Evolutionary conservation across 164 flowering plant genomes (phyloP), one percentile per base, ranked within the genome.

Genomic region (Piper longum): DNA sequence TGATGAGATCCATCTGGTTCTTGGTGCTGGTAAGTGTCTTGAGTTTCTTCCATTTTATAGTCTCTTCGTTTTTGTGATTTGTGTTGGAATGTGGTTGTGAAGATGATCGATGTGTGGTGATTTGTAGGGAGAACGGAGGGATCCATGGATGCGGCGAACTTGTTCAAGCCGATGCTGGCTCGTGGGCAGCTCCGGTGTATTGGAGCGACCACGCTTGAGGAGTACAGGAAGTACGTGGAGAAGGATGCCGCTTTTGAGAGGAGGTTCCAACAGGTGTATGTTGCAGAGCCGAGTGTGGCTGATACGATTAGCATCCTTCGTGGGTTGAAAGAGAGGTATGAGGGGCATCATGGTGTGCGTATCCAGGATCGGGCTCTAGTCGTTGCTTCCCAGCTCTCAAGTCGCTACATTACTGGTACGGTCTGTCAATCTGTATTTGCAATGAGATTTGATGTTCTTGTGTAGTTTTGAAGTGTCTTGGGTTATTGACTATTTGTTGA

Each of bases 191-290:
- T 89, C 5, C 67, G 89, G 57, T 87, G 96, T 70, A 85, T 89
- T 62, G 96, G 96, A 41, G 96, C 96, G 0, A 89, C 90, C 3
- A 89, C 96, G 1, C 78, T 87, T 0, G 89, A 84, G 59, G 91
- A 89, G 71, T 89, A 89, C 60, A 79, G 95, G 69, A 89, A 87
- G 63, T 87, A 87, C 70, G 90, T 85, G 63, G 96, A 89, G 78
- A 89, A 89, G 63, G 95, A 89, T 84, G 88, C 95, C 41, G 90
- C 95, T 1, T 87, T 89, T 55, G 95, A 89, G 71, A 76, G 95
- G 52, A 70, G 97, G 41, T 85, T 89, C 66, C 97, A 87, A 64
- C 95, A 84, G 56, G 95, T 89, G 41, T 84, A 79, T 77, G 96
- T 87, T 48, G 87, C 83, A 13, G 92, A 87, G 63, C 95, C 95